A percentile compares a stretch with the other conserved stretches of the same genome.
phyloP scores from a whole-genome alignment of 169 alveolate genomes.

The Plasmodium malariae region DNA sequence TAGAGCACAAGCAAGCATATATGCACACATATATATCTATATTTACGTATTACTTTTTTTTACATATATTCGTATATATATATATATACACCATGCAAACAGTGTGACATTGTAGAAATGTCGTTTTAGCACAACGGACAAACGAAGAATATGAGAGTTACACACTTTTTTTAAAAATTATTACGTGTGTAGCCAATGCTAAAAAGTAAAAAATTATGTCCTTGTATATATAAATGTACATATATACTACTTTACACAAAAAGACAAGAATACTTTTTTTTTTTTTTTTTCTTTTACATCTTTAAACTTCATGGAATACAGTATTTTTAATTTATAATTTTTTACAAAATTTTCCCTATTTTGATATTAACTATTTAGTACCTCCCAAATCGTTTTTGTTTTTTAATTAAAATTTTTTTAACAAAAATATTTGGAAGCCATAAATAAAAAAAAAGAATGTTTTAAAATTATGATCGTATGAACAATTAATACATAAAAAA shows the following conservation, averaged over 20 bases:
- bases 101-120: neutral
- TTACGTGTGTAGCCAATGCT: neutral
- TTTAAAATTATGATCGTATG: conserved; percentile 12
- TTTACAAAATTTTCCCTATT: neutral
- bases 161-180: neutral
- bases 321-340: neutral
- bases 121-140: neutral
- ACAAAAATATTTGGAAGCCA: conserved; percentile 14
- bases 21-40: too few species aligned
- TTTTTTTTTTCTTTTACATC: neutral
- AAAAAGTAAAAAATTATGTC: neutral
- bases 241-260: neutral
- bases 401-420: conserved; percentile 9
- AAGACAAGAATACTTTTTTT: neutral
- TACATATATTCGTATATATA: neutral
- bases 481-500: conserved; percentile 8
- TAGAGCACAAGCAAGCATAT: too few species aligned
- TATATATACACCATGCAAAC: neutral
- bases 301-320: neutral
- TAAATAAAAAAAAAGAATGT: conserved; percentile 9
- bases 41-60: too few species aligned
- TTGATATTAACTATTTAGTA: neutral
- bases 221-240: neutral
- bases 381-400: neutral
- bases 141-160: neutral